Evolutionary conservation across 768 basidiomycete genomes (phyloP), one percentile per base, ranked within the genome.

Genomic region (Kwoniella newhampshirensis): DNA sequence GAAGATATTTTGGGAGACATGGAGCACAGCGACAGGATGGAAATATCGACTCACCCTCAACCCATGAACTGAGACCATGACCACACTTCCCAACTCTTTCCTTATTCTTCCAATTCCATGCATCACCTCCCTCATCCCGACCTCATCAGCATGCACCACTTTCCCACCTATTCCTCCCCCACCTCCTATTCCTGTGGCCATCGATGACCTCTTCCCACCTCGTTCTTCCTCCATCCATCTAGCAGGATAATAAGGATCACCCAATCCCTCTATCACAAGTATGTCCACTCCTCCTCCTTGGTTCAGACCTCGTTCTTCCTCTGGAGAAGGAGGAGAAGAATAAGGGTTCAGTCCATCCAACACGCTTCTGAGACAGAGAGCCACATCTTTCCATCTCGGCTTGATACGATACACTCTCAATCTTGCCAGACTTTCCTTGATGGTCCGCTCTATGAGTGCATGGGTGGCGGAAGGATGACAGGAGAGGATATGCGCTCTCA

Each of bases 21-120:
- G n/a, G n/a, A n/a, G n/a, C n/a, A n/a, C n/a, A n/a, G n/a, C n/a
- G n/a, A n/a, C n/a, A n/a, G n/a, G n/a, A n/a, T n/a, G n/a, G n/a
- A n/a, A n/a, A n/a, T n/a, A n/a, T n/a, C 25, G 9, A 59, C 70
- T 63, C 55, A 69, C 68, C 54, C 66, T 68, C 32, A 70, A 50
- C 2, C 68, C 68, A 43, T 73, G 71, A 0, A 58, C 57, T 3
- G 52, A 37, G 7, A 65, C 18, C 6, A 70, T 55, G 1, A 70
- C 62, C 21, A 66, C 60, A 21, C 43, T 41, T 1, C 71, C 71
- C 28, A 73, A 23, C 11, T 66, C 60, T 30, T 59, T 62, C 40
- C 71, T 63, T 13, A 73, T 18, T n/a, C 49, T n/a, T 13, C 58
- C 64, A 15, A 73, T 48, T 17, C 48, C 56, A 5, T 58, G 55